phyloP scores from a whole-genome alignment of 2,329 filamentous ascomycete genomes.

The Epichloe sylvatica region DNA sequence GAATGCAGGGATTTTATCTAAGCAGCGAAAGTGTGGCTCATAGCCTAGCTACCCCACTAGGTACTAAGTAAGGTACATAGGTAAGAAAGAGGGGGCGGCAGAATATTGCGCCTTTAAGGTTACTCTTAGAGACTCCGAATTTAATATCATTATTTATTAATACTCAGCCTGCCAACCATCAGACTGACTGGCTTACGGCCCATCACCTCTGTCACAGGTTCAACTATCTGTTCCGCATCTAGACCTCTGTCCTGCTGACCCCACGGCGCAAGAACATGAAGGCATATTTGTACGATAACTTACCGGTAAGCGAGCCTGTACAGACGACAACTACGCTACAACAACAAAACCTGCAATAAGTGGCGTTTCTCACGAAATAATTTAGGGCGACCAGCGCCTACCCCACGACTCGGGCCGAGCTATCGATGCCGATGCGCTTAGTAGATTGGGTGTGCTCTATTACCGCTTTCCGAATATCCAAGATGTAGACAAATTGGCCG shows the following conservation, averaged over 20 bases:
- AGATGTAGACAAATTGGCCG: slow-evolving; percentile 60
- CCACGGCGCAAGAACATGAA: slow-evolving; percentile 28
- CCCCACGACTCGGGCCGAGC: slow-evolving; percentile 72
- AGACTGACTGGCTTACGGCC: no score
- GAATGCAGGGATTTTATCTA: no score
- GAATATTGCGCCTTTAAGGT: no score
- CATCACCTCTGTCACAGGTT: no score
- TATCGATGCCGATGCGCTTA: slow-evolving; percentile 52
- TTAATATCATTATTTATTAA: no score
- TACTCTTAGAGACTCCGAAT: no score
- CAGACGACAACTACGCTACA: background rate
- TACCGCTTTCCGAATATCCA: slow-evolving; percentile 49
- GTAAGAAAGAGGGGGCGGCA: no score
- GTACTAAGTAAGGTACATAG: no score
- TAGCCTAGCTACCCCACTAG: no score
- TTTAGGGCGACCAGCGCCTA: slow-evolving; percentile 80
- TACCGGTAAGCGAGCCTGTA: slow-evolving; percentile 28
- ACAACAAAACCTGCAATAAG: background rate
- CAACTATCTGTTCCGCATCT: background rate
- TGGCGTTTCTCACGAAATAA: slow-evolving; percentile 5
- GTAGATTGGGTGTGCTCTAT: slow-evolving; percentile 68
- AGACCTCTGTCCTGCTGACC: background rate
- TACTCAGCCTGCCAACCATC: no score
- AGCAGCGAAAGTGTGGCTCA: no score
- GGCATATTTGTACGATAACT: slow-evolving; percentile 44